These are phyloP conservation scores for Leishmania tropica DNA, from an alignment of 208 protist species.

Conservation along the genomic window DNA sequence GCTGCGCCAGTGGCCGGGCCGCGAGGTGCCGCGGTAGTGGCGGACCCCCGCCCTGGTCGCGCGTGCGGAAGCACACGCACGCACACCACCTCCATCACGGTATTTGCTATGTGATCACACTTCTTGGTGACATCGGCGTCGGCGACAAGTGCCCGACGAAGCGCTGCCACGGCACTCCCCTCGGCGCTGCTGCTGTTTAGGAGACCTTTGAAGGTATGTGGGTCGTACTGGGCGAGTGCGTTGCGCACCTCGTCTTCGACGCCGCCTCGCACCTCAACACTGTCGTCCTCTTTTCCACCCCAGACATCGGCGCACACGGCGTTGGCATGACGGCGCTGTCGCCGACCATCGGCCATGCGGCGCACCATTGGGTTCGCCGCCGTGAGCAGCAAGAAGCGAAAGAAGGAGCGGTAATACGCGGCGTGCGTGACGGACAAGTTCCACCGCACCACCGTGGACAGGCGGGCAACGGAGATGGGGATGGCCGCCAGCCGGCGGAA, in stretches of 20 bases:
- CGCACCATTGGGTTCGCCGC: constrained; percentile 39
- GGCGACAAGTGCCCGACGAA: constrained; percentile 6
- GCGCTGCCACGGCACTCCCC: constrained; percentile 4
- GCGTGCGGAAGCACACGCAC: constrained; percentile 29
- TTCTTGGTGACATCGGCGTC: constrained; percentile 5
- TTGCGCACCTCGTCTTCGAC: not conserved
- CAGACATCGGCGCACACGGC: constrained; percentile 9
- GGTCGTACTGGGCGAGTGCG: not conserved
- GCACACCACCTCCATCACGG: constrained; percentile 21
- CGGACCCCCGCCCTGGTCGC: constrained; percentile 4
- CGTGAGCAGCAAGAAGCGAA: constrained; percentile 50
- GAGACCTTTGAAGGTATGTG: constrained; percentile 7
- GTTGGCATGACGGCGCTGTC: constrained; percentile 28
- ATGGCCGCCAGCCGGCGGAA: constrained; percentile 30
- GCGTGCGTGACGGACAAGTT: constrained; percentile 39
- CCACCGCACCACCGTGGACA: constrained; percentile 56
- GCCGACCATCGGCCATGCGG: constrained; percentile 29
- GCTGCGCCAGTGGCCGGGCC: not conserved
- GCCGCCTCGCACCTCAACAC: not conserved
- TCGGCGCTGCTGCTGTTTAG: constrained; percentile 15
- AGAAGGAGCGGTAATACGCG: constrained; percentile 42
- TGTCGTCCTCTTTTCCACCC: not conserved
- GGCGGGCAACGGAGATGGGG: constrained; percentile 52
- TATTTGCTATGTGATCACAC: not conserved
- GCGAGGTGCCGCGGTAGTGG: not conserved